Percentiles rank a stretch among this genome's conserved stretches.
Evolutionary conservation across 75 land plant species (phyloP).

Genomic region (Pinus taeda): DNA sequence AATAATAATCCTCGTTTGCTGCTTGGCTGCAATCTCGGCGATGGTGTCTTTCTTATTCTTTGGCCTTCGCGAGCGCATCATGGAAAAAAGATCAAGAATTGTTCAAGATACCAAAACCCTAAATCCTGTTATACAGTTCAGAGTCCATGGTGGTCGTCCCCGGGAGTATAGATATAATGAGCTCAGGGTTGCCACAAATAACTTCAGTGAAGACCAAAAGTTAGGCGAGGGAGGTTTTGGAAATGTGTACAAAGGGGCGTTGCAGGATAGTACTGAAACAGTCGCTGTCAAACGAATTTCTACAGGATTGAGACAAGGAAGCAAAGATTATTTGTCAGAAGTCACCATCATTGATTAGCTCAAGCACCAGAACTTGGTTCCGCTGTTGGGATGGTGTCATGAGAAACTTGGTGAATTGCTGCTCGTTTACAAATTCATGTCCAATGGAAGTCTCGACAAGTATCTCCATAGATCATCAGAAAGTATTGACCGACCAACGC

Average conservation of each 20-base stretch:
- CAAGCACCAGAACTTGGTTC: constrained; percentile 31
- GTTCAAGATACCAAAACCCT: background rate
- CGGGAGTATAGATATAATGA: constrained; percentile 22
- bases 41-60: background rate
- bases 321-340: constrained; percentile 41
- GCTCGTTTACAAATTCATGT: background rate
- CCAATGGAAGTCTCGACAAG: no score
- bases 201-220: constrained; percentile 39
- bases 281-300: constrained; percentile 53
- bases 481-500: background rate
- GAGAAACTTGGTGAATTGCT: background rate
- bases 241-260: constrained; percentile 33
- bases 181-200: constrained; percentile 29
- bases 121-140: constrained; percentile 9
- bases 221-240: constrained; percentile 74
- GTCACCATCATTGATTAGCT: constrained; percentile 27
- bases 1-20: background rate
- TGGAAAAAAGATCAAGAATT: background rate
- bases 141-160: constrained; percentile 17
- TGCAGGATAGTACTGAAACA: constrained; percentile 6
- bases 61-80: background rate
- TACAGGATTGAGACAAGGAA: constrained; percentile 27
- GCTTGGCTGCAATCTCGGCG: background rate
- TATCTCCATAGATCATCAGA: no score
- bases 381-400: constrained; percentile 26